Conservation (phyloP, 352 stramenopile species). For the Phytophthora fragariae region DNA sequence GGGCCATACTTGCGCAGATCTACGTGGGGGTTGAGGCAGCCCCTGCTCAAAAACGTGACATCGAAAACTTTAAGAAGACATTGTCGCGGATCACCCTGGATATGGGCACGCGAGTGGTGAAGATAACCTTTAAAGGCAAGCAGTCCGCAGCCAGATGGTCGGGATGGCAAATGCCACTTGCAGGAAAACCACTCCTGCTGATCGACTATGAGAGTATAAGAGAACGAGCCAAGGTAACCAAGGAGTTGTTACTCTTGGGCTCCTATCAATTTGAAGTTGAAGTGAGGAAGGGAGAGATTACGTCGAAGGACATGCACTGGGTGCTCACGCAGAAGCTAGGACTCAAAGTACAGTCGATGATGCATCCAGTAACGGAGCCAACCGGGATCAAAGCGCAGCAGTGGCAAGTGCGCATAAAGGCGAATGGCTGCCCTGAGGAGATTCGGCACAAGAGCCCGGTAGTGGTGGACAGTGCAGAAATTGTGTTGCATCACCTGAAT, state of each 20-base stretch:
- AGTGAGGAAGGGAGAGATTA: too few relatives aligned
- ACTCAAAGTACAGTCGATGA: too few relatives aligned
- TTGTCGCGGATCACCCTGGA: background rate
- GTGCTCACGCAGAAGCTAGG: too few relatives aligned
- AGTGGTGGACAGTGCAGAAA: too few relatives aligned
- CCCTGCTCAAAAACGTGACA: background rate
- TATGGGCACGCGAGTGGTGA: background rate
- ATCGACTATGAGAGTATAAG: background rate
- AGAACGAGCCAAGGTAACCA: background rate
- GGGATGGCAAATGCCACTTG: background rate
- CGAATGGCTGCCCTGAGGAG: too few relatives aligned
- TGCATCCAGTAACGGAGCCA: too few relatives aligned
- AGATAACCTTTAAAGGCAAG: background rate
- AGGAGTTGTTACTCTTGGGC: background rate
- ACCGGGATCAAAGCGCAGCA: too few relatives aligned
- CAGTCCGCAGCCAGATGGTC: background rate
- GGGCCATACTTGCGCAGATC: background rate
- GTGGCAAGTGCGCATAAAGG: too few relatives aligned
- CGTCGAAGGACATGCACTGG: too few relatives aligned
- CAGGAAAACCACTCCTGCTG: background rate
- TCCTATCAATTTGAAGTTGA: too few relatives aligned
- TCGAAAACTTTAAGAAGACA: background rate
- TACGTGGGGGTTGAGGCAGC: background rate
- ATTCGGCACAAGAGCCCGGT: too few relatives aligned
- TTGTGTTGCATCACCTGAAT: too few relatives aligned